Percentiles rank a stretch among this genome's conserved stretches.
phyloP scores from a whole-genome alignment of 176 grass and related monocot genomes.

The Chrysopogon serrulatus region DNA sequence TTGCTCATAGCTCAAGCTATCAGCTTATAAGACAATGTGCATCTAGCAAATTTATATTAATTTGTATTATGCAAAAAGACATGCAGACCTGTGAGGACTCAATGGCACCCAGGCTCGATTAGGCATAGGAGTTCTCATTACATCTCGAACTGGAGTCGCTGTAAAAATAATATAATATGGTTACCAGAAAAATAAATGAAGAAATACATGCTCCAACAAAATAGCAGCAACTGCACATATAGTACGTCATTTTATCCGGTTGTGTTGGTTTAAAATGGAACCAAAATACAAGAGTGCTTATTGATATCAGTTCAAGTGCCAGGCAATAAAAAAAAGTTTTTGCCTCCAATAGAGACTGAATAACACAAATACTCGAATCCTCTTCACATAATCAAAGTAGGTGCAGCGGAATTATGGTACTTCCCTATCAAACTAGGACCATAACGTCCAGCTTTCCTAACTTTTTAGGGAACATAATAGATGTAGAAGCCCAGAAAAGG shows the following conservation, averaged over 20 bases:
- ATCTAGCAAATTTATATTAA: conserved; percentile 8
- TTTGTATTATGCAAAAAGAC: not conserved
- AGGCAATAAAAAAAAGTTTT: not conserved
- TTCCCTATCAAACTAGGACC: not conserved
- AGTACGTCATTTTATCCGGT: not conserved
- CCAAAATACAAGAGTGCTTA: not conserved
- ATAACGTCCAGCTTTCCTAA: not conserved
- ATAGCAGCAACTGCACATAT: conserved; percentile 3
- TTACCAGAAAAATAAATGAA: not conserved
- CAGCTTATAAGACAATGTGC: not conserved
- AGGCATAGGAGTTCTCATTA: conserved; percentile 64
- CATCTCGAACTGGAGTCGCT: conserved; percentile 77
- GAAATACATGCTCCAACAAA: not conserved
- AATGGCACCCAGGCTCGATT: conserved; percentile 64
- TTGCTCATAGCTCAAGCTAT: not conserved
- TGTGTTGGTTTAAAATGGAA: not conserved
- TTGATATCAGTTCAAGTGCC: not conserved
- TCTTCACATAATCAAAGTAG: not conserved
- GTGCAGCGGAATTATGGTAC: not conserved
- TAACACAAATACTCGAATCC: not conserved
- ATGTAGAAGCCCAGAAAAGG: not conserved
- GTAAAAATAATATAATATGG: conserved; percentile 22
- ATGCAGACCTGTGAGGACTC: conserved; percentile 65
- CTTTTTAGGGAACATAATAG: not conserved
- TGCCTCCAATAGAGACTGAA: not conserved